A percentile compares a stretch with the other conserved stretches of the same genome.
phyloP scores from a whole-genome alignment of 371 early-diverging fungal genomes.

The Sporodiniella umbellata region DNA sequence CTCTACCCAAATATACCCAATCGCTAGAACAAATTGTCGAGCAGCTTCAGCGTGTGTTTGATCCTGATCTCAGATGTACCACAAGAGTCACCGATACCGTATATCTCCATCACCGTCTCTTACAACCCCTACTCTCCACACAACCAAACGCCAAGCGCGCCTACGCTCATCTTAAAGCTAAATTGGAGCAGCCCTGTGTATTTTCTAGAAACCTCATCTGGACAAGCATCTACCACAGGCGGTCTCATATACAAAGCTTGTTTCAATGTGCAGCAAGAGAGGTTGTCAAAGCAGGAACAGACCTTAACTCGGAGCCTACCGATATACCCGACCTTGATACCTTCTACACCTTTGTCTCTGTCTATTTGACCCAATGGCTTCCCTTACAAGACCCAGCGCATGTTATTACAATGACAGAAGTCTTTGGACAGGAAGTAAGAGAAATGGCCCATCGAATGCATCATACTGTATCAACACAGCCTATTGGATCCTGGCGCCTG shows the following conservation, averaged over 20 bases:
- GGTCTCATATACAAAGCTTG: not conserved
- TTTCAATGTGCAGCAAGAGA: not conserved
- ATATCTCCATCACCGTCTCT: conserved; percentile 12
- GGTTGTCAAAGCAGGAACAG: not conserved
- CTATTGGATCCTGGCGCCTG: conserved; percentile 1
- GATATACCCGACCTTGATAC: conserved; percentile 7
- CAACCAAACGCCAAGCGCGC: conserved; percentile 3
- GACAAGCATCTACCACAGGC: not conserved
- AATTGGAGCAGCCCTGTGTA: not conserved
- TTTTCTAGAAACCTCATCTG: conserved; percentile 1
- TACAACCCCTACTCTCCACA: conserved; percentile 3
- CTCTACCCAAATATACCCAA: not conserved
- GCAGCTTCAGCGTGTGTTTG: not conserved
- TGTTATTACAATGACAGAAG: not conserved
- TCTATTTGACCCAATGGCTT: conserved; percentile 14
- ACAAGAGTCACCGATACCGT: conserved; percentile 5
- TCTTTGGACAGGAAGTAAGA: conserved; percentile 4
- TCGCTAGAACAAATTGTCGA: conserved; percentile 6
- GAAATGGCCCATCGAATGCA: not conserved
- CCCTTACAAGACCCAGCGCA: conserved; percentile 1
- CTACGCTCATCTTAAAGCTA: conserved; percentile 1
- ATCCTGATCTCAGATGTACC: conserved; percentile 7
- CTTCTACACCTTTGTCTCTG: conserved; percentile 14
- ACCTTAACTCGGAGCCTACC: not conserved
- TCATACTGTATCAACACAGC: not conserved